These are phyloP conservation scores for Phialocephala sp. DNA, from an alignment of 2,329 filamentous ascomycete species.

Conservation along the genomic window DNA sequence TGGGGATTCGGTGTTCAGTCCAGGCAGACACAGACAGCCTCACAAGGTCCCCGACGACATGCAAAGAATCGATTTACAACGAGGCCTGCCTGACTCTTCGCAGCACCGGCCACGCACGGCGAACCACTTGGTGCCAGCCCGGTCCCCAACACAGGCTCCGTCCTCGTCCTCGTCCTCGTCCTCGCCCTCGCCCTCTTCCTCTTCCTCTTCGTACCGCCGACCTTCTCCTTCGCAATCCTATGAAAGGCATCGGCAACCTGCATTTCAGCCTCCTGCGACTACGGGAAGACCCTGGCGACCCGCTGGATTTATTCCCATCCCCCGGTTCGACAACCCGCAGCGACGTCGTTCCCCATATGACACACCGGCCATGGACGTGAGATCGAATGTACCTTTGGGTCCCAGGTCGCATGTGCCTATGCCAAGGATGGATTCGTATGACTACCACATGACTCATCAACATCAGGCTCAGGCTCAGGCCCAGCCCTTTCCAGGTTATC, in stretches of 20 bases:
- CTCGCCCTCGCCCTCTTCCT: too few species aligned
- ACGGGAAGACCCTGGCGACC: too few species aligned
- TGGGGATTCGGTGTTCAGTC: too few species aligned
- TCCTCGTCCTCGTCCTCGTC: background rate
- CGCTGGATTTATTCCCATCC: too few species aligned
- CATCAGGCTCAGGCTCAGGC: background rate
- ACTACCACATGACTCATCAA: background rate
- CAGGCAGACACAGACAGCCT: conserved; percentile 7
- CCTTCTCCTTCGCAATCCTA: background rate
- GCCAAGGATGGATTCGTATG: conserved; percentile 2
- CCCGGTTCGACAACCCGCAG: too few species aligned
- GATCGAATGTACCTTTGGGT: background rate
- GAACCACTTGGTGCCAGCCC: conserved; percentile 8
- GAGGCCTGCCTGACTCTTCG: background rate
- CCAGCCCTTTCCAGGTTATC: background rate
- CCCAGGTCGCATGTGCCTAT: background rate
- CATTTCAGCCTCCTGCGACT: background rate
- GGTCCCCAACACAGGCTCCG: background rate
- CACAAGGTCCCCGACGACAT: background rate
- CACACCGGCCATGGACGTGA: background rate
- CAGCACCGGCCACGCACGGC: background rate
- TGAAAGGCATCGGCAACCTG: background rate
- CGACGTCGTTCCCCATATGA: too few species aligned
- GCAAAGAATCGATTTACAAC: background rate
- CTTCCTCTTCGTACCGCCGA: background rate